Evolutionary conservation across 352 stramenopile species (phyloP).

Genomic region (Hyaloperonospora arabidopsidis): DNA sequence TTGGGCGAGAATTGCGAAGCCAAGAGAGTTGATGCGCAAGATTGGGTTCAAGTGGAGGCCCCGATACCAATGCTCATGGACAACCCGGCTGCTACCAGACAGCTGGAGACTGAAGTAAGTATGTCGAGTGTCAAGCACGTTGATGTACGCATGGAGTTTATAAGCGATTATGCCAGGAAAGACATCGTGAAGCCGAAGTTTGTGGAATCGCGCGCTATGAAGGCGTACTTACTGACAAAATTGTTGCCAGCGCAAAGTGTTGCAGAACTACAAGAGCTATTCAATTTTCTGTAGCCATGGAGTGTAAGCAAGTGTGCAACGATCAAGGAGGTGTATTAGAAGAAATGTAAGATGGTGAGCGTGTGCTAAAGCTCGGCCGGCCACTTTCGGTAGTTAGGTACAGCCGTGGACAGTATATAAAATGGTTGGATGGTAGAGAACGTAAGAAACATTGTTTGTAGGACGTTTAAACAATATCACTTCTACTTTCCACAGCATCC

Average conservation of each 20-base stretch:
- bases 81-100: neutral
- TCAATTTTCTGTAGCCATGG: neutral
- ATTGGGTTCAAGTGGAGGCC: conserved; percentile 1
- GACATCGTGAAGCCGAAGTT: neutral
- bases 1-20: too few species aligned
- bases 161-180: neutral
- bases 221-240: neutral
- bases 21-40: neutral
- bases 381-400: too few species aligned
- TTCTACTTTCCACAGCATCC: too few species aligned
- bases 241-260: too few species aligned
- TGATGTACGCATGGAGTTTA: neutral
- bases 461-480: too few species aligned
- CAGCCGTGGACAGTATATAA: too few species aligned
- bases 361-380: too few species aligned
- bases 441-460: too few species aligned
- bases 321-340: too few species aligned
- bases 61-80: neutral
- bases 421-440: too few species aligned
- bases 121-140: neutral
- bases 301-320: too few species aligned
- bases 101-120: neutral
- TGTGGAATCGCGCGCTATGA: neutral
- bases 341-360: too few species aligned
- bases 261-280: neutral